A percentile compares a stretch with the other conserved stretches of the same genome.
Evolutionary conservation across 108 stramenopile genomes (phyloP).

Genomic region (Heterococcus sp.): DNA sequence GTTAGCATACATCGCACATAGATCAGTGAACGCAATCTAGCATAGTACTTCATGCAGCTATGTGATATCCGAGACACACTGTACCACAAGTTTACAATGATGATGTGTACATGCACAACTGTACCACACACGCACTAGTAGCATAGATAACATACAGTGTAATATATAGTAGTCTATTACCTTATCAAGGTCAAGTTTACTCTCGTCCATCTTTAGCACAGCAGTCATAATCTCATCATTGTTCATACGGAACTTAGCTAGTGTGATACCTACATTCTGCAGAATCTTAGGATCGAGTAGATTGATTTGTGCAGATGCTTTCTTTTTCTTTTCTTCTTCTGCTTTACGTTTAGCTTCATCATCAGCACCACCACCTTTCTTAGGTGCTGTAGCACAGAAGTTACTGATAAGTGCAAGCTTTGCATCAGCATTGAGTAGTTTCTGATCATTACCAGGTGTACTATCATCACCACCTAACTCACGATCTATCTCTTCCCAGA

Average conservation of each 20-base stretch:
- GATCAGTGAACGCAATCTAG: too few relatives aligned
- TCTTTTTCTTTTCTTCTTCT: constrained; percentile 23
- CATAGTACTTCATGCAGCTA: too few relatives aligned
- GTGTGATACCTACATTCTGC: constrained; percentile 38
- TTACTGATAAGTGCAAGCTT: constrained; percentile 15
- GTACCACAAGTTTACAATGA: too few relatives aligned
- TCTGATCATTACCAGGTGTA: constrained; percentile 23
- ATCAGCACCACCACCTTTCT: constrained; percentile 11
- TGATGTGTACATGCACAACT: too few relatives aligned
- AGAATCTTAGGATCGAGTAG: constrained; percentile 37
- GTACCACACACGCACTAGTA: too few relatives aligned
- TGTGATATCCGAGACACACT: too few relatives aligned
- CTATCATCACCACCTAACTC: constrained; percentile 23
- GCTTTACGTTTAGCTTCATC: constrained; percentile 35
- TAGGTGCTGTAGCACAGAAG: constrained; percentile 21
- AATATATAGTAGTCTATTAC: too few relatives aligned
- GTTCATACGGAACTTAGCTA: constrained; percentile 31
- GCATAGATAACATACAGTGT: too few relatives aligned
- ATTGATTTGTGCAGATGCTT: constrained; percentile 27
- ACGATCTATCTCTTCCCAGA: constrained; percentile 25
- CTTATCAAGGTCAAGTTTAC: constrained; percentile 25
- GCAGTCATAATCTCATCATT: constrained; percentile 35
- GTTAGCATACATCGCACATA: too few relatives aligned
- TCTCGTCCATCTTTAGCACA: constrained; percentile 27
- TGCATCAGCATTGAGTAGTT: constrained; percentile 22